Base-by-base conservation (phyloP, 768 basidiomycete species). In the Suillus discolor region DNA sequence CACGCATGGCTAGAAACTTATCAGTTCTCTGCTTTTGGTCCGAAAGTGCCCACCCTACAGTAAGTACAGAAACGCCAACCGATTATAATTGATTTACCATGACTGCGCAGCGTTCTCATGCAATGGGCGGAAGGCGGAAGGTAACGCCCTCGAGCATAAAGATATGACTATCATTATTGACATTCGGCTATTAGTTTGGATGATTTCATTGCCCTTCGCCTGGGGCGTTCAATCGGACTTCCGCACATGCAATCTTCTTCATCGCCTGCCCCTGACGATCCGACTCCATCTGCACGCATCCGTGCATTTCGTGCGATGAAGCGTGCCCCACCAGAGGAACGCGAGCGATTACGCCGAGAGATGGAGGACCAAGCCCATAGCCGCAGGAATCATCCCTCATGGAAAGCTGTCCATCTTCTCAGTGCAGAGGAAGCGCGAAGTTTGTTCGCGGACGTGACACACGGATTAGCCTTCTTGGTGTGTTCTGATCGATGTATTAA, bases 71-170 rank as follows among this genome's bases (percentile, higher is more conserved):
- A 44, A 28, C 9, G 4, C 16, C 1, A 11, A 28, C 11, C 34
- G 6, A 59, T 44, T 25, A 28, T 15, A 8, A 28, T 25, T 3
- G 7, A n/a, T 36, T 61, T 70, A 44, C 70, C 63, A 38, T 11
- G 6, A 23, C 25, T 39, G 25, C 34, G 9, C 41, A 94, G 93
- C 69, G 88, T 95, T 12, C 79, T 96, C 28, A 96, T 96, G 94
- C 92, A 95, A 80, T 96, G 91, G 91, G 94, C 94, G 0, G 93
- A 96, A 82, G 92, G 90, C 8, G 94, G 94, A 68, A 88, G 86
- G 85, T 84, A 23, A 63, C 16, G 70, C 68, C 3, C 20, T 54
- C 13, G 25, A 62, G 38, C 7, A n/a, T 54, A 31, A 39, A 23
- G 7, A 25, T 39, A 34, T 60, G 16, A 62, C 31, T 9, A 7